Base-by-base conservation (phyloP, 352 stramenopile genomes). In the Phytophthora agathidicida region DNA sequence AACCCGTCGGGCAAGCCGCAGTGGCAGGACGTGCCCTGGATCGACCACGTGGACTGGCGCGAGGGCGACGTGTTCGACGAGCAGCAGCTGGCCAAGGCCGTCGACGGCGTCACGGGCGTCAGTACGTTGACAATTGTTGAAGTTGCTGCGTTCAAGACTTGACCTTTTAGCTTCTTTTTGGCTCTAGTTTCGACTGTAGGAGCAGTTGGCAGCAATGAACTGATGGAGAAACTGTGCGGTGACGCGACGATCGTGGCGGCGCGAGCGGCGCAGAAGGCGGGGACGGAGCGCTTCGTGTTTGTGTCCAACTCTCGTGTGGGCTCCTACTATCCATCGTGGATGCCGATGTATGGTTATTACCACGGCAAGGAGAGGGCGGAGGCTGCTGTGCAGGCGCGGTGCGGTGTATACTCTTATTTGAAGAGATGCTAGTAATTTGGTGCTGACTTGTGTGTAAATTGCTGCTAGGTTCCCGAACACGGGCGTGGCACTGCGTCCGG, bases 241-340 rank as follows among this genome's bases (percentile, higher is more conserved):
- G 91, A 97, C 62, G 79, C 91, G 11, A 97, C 77, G 30, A 93
- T 97, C 33, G 45, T 81, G n/a, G 82, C 82, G 4, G 86, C 83
- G 5, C 57, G 63, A n/a, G 88, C 81, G 3, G 89, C 89, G 1
- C 80, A 94, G 53, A 78, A 90, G 56, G 77, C 79, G 17, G 83
- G 83, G 47, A 81, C 56, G 0, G 74, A 94, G 59, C 79, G 83
- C 17, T 97, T 97, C 65, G 91, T 96, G 32, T 97, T 97, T 50
- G 75, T 97, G 20, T 96, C 88, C n/a, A 96, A 94, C 51, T 94
- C 91, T n/a, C 84, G 90, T 42, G 91, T 97, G 6, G 88, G 86
- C 20, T 83, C 79, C 20, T 77, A 83, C 39, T 51, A 93, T 27
- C 83, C 85, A 22, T 76, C 74, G 14, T 94, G 80, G 77, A 60